These are phyloP conservation scores for Madurella mycetomatis DNA, from an alignment of 2,329 filamentous ascomycete species.

Conservation along the genomic window DNA sequence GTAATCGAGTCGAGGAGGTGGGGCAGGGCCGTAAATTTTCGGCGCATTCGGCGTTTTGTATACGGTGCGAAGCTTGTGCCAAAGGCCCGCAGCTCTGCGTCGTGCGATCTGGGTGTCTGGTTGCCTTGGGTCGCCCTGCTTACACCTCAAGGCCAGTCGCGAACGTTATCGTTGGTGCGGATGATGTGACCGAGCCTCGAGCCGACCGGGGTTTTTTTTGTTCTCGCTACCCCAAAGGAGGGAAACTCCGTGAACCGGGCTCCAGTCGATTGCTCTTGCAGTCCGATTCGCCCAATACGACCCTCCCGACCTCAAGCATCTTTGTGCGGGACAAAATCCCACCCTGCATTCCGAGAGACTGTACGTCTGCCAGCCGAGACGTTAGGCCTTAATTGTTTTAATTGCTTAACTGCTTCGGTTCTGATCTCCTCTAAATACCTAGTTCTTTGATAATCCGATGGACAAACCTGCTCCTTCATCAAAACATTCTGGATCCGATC, in stretches of 20 bases:
- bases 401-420: no score
- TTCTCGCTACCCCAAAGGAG: slow-evolving; percentile 7
- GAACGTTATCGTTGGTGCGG: slow-evolving; percentile 15
- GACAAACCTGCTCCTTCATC: no score
- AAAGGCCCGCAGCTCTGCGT: background rate
- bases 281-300: slow-evolving; percentile 4
- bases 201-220: slow-evolving; percentile 14
- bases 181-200: slow-evolving; percentile 21
- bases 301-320: slow-evolving; percentile 9
- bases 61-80: no score
- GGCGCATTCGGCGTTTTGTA: no score
- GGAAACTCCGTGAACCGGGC: slow-evolving; percentile 14
- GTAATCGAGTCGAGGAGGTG: background rate
- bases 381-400: no score
- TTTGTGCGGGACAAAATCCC: background rate
- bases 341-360: background rate
- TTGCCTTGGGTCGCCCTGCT: slow-evolving; percentile 5
- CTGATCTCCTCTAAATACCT: no score
- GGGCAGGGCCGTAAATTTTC: no score
- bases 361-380: no score
- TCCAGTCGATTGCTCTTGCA: slow-evolving; percentile 7
- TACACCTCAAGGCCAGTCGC: background rate
- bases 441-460: no score
- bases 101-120: background rate
- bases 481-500: no score